A percentile compares a stretch with the other conserved stretches of the same genome.
Evolutionary conservation across 345 rosid species (phyloP).

Genomic region (Salix udensis): DNA sequence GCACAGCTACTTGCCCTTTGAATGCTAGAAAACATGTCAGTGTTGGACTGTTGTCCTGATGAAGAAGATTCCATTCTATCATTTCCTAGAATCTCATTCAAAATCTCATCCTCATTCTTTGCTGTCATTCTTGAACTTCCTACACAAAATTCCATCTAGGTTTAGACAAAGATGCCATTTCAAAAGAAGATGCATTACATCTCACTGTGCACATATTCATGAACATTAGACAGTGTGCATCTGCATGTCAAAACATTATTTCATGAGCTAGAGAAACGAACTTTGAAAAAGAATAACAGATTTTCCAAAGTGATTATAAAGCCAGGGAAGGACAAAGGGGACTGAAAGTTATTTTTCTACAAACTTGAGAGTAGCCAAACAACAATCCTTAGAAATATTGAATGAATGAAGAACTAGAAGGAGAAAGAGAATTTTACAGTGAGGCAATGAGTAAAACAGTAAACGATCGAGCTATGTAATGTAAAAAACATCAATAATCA

Average conservation of each 20-base stretch:
- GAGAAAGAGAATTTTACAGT: background rate
- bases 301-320: too few relatives aligned
- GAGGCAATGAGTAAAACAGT: background rate
- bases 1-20: slow-evolving; percentile 41
- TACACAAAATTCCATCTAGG: slow-evolving; percentile 18
- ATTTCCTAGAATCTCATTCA: slow-evolving; percentile 60
- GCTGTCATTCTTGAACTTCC: slow-evolving; percentile 45
- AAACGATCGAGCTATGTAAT: background rate
- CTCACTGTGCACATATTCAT: background rate
- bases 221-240: background rate
- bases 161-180: slow-evolving; percentile 9
- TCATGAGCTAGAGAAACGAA: background rate
- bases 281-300: background rate
- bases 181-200: background rate
- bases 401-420: background rate
- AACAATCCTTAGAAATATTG: background rate
- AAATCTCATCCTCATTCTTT: slow-evolving; percentile 61
- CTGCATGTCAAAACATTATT: background rate
- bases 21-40: slow-evolving; percentile 24
- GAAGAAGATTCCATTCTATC: slow-evolving; percentile 55
- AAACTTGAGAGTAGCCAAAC: background rate
- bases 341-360: background rate
- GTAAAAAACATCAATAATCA: background rate
- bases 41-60: slow-evolving; percentile 29
- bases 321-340: background rate